Evolutionary conservation across 2,329 filamentous ascomycete species (phyloP), one percentile per base, ranked within the genome.

Genomic region (Penicillium paneum): DNA sequence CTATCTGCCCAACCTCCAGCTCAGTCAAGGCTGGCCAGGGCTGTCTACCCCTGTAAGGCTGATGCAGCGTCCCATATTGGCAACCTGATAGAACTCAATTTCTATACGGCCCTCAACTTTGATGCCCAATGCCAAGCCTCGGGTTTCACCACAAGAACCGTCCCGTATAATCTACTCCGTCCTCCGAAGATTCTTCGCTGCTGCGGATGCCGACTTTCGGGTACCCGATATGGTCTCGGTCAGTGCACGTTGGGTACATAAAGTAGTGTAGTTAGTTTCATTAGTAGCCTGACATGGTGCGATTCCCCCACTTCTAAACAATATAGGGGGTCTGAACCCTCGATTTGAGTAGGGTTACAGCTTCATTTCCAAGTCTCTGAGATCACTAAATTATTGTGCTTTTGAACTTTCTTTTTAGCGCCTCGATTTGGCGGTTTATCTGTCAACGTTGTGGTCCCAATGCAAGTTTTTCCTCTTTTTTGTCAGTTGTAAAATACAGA

Each of bases 41-140:
- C 51, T 44, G 39, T 29, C 13, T 24, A 49, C 45, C 26, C 26
- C n/a, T 29, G 15, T 49, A 39, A 38, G 45, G 51, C 45, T 54
- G 45, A 35, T 29, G 12, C 17, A 44, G 21, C 6, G 34, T 44
- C 8, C 28, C 11, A 13, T 29, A 24, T 32, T 28, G 17, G 39
- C 32, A 42, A 28, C 10, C 35, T n/a, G 36, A 40, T 12, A 15
- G 17, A 41, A 15, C 13, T 45, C 17, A 42, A 17, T 28, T 17
- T 17, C 38, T 3, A n/a, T 42, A 3, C 5, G 1, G 17, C 29
- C 15, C 24, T 43, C 51, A 41, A 36, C 38, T 15, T 49, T 49
- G 45, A 49, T 54, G 51, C 32, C 51, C 40, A 42, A 54, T 26
- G 39, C 32, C 45, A 54, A 54, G 38, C 5, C 26, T 39, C 17